Percentiles rank a stretch among this genome's conserved stretches.
Evolutionary conservation across 129 eudicot genomes (phyloP).

Genomic region (Helianthus tuberosus): DNA sequence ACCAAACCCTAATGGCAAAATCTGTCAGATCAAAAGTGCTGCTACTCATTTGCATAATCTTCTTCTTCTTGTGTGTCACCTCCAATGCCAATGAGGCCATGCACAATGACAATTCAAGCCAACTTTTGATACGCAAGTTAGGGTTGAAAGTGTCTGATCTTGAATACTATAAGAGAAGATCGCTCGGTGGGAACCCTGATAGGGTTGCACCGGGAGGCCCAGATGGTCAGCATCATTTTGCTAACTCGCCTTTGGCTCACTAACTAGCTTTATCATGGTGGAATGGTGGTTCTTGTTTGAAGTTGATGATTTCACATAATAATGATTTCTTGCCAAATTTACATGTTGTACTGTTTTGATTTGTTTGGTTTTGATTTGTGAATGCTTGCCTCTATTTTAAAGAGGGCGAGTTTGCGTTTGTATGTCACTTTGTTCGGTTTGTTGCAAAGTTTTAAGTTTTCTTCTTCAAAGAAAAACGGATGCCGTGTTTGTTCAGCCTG

Average conservation of each 20-base stretch:
- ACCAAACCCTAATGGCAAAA: constrained; percentile 24
- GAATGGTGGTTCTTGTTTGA: no score
- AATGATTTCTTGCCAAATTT: no score
- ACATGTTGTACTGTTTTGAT: no score
- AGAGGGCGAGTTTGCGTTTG: neutral
- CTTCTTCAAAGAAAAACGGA: no score
- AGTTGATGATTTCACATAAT: no score
- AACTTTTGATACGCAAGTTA: constrained; percentile 35
- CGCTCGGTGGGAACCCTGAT: constrained; percentile 20
- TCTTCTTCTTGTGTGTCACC: constrained; percentile 11
- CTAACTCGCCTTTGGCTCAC: constrained; percentile 9
- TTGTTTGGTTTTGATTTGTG: no score
- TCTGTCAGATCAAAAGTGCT: constrained; percentile 9
- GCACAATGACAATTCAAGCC: constrained; percentile 19
- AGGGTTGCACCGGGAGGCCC: constrained; percentile 42
- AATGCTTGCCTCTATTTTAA: no score
- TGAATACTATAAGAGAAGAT: constrained; percentile 37
- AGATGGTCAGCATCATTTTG: constrained; percentile 32
- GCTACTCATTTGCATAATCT: constrained; percentile 18
- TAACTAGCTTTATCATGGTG: constrained; percentile 14
- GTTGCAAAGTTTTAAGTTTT: neutral
- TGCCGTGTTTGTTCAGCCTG: neutral
- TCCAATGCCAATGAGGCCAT: constrained; percentile 12
- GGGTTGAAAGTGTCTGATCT: constrained; percentile 36
- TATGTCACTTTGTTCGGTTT: neutral